Evolutionary conservation across 164 flowering plant genomes (phyloP).

Genomic region (Echeveria elegans): DNA sequence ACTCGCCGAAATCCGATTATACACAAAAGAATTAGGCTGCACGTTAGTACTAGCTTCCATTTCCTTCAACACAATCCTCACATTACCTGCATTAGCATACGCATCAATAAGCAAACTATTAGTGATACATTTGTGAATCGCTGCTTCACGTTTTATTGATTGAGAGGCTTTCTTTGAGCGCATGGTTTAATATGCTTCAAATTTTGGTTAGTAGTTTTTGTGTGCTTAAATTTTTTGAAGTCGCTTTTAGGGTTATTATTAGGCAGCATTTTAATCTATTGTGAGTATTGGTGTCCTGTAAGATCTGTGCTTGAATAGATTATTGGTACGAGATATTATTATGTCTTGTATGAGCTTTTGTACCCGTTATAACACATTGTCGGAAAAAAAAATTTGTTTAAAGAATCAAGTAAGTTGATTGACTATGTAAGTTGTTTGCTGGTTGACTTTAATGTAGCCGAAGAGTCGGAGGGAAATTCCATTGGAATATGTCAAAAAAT

Average conservation of each 20-base stretch:
- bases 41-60: conserved; percentile 69
- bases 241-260: too few species aligned
- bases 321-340: too few species aligned
- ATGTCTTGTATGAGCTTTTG: too few species aligned
- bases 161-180: background rate
- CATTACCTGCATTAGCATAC: conserved; percentile 75
- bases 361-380: too few species aligned
- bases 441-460: conserved; percentile 32
- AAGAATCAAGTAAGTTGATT: background rate
- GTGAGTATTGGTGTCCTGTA: too few species aligned
- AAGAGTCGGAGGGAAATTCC: conserved; percentile 78
- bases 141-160: background rate
- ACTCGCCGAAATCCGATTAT: conserved; percentile 67
- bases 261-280: too few species aligned
- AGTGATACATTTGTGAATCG: background rate
- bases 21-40: conserved; percentile 71
- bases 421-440: background rate
- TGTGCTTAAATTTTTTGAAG: background rate
- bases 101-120: conserved; percentile 84
- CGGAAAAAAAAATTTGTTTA: background rate
- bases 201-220: background rate
- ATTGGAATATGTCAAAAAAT: conserved; percentile 81
- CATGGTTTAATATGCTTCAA: background rate
- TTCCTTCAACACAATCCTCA: conserved; percentile 78
- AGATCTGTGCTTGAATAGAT: too few species aligned